Evolutionary conservation across 1,284 basidiomycete species (phyloP).

Genomic region (Schizopora paradoxa): DNA sequence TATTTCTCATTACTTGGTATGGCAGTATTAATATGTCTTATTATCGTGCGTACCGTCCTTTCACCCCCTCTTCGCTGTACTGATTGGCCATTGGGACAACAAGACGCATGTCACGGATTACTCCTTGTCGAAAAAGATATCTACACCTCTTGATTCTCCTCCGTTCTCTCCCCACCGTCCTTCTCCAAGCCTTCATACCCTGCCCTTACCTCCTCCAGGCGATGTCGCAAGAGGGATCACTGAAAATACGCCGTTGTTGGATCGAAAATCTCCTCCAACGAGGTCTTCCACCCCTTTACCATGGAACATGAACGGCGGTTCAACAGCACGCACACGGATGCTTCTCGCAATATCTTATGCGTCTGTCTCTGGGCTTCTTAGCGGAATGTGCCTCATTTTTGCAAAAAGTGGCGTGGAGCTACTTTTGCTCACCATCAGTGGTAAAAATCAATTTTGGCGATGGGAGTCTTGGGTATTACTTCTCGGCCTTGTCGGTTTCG

Average conservation of each 20-base stretch:
- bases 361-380: slow-evolving; percentile 86
- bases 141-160: slow-evolving; percentile 27
- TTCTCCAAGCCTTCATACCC: slow-evolving; percentile 27
- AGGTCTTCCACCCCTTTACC: slow-evolving; percentile 20
- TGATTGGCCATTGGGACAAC: neutral
- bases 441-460: slow-evolving; percentile 83
- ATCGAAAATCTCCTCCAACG: slow-evolving; percentile 36
- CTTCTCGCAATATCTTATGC: slow-evolving; percentile 84
- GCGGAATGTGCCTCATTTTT: slow-evolving; percentile 89
- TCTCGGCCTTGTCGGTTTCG: slow-evolving; percentile 63
- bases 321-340: slow-evolving; percentile 48
- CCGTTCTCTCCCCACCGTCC: slow-evolving; percentile 30
- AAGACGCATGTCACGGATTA: slow-evolving; percentile 37
- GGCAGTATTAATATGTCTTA: slow-evolving; percentile 55
- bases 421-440: slow-evolving; percentile 73
- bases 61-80: neutral
- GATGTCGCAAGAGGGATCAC: slow-evolving; percentile 34
- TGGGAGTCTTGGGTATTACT: slow-evolving; percentile 83
- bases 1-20: slow-evolving; percentile 77
- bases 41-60: slow-evolving; percentile 46
- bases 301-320: too few relatives aligned
- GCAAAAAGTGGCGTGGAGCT: slow-evolving; percentile 94
- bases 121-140: slow-evolving; percentile 31
- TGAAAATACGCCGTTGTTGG: slow-evolving; percentile 58
- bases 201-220: slow-evolving; percentile 32